Conservation (phyloP, 169 alveolate species). For the Plasmodium gallinaceum region DNA sequence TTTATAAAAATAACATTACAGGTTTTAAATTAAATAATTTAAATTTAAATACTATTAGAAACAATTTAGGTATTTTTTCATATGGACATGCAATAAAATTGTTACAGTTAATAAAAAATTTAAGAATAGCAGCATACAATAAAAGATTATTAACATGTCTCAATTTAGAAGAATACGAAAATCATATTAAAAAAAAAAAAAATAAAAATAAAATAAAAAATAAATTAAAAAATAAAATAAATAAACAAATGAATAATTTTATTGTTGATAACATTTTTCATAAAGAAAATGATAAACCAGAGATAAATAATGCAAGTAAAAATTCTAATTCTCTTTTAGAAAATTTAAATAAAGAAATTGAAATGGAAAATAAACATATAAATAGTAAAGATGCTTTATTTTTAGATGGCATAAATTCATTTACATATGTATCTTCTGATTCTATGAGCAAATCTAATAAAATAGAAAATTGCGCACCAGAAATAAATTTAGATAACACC, state of each 20-base stretch:
- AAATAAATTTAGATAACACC: no score
- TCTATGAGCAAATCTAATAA: no score
- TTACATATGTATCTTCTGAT: no score
- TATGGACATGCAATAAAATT: constrained; percentile 61
- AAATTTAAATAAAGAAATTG: no score
- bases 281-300: no score
- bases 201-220: not conserved
- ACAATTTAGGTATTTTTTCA: constrained; percentile 52
- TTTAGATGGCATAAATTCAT: no score
- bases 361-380: no score
- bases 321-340: no score
- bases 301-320: no score
- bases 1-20: constrained; percentile 58
- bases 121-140: constrained; percentile 44
- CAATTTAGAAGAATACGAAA: constrained; percentile 39
- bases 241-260: not conserved
- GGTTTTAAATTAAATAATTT: constrained; percentile 18
- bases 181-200: constrained; percentile 19
- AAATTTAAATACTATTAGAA: constrained; percentile 20
- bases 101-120: constrained; percentile 45
- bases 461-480: no score
- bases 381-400: no score
- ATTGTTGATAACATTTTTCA: not conserved
- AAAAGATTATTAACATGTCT: constrained; percentile 15
- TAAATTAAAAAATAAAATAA: not conserved